phyloP scores from a whole-genome alignment of 176 grass and related monocot genomes.

The Musa acuminata region DNA sequence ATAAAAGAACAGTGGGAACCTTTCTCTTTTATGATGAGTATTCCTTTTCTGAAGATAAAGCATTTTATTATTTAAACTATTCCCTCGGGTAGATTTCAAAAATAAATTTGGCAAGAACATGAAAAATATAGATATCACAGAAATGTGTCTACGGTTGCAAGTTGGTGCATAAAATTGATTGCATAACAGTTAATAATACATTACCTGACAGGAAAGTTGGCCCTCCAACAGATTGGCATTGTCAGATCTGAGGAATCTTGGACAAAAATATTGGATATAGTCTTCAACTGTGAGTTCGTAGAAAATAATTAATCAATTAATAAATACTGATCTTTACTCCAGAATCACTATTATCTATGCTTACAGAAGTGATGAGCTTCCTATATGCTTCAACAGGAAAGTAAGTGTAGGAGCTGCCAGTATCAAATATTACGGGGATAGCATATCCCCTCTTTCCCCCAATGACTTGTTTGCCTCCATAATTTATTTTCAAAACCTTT shows the following conservation, averaged over 20 bases:
- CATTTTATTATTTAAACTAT: no score
- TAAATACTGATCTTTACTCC: conserved; percentile 3
- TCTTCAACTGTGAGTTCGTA: conserved; percentile 45
- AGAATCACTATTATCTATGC: conserved; percentile 15
- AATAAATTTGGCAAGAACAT: not conserved
- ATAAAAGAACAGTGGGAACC: no score
- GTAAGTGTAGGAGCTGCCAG: conserved; percentile 92
- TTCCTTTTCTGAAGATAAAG: no score
- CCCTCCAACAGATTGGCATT: conserved; percentile 69
- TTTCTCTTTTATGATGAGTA: no score
- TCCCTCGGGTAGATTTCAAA: not conserved
- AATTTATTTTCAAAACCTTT: conserved; percentile 52
- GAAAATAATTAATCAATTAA: conserved; percentile 4
- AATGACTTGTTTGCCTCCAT: conserved; percentile 45
- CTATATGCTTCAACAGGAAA: conserved; percentile 79
- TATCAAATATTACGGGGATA: conserved; percentile 82
- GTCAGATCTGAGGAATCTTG: conserved; percentile 72
- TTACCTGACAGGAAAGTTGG: conserved; percentile 75
- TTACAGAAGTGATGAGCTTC: conserved; percentile 57
- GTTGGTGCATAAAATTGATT: not conserved
- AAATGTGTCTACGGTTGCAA: not conserved
- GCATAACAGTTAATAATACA: conserved; percentile 5
- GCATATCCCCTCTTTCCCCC: conserved; percentile 28
- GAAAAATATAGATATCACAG: not conserved
- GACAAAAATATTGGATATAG: conserved; percentile 28